A percentile compares a stretch with the other conserved stretches of the same genome.
Evolutionary conservation across 2,329 filamentous ascomycete species (phyloP).

Genomic region (Fusarium dimerum): DNA sequence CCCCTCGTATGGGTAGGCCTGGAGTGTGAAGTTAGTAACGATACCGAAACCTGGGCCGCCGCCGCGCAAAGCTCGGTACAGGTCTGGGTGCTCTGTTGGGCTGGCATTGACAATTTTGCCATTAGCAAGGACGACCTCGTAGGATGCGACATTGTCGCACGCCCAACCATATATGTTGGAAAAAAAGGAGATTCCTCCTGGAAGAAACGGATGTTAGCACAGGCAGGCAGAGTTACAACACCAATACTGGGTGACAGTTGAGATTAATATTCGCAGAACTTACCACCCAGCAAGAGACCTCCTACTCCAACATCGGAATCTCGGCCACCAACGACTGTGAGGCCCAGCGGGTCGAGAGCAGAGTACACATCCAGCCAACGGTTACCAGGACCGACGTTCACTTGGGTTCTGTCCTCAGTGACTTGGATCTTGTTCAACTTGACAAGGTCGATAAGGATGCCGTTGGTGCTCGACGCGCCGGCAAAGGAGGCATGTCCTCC

Average conservation of each 20-base stretch:
- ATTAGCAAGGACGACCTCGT: constrained; percentile 16
- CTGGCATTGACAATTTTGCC: constrained; percentile 8
- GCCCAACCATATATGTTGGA: constrained; percentile 41
- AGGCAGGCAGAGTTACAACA: no score
- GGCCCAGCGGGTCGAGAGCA: constrained; percentile 31
- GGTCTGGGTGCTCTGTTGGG: constrained; percentile 34
- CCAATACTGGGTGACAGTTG: no score
- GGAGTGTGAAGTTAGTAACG: constrained; percentile 16
- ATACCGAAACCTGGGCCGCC: constrained; percentile 36
- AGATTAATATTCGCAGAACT: no score
- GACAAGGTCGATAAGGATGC: constrained; percentile 39
- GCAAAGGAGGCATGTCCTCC: constrained; percentile 48
- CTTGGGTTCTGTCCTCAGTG: constrained; percentile 31
- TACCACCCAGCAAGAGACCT: constrained; percentile 39
- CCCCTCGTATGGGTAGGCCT: constrained; percentile 7
- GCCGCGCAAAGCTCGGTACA: constrained; percentile 44
- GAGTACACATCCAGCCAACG: constrained; percentile 42
- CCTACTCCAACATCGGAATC: constrained; percentile 42
- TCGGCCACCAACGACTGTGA: constrained; percentile 42
- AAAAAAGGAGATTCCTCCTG: constrained; percentile 45
- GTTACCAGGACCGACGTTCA: constrained; percentile 39
- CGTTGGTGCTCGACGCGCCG: constrained; percentile 39
- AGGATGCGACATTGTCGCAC: constrained; percentile 42
- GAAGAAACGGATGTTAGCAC: no score
- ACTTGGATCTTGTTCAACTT: constrained; percentile 36